These are phyloP conservation scores for Scheffersomyces insectosa DNA, from an alignment of 1,139 yeast genomes.

Conservation along the genomic window DNA sequence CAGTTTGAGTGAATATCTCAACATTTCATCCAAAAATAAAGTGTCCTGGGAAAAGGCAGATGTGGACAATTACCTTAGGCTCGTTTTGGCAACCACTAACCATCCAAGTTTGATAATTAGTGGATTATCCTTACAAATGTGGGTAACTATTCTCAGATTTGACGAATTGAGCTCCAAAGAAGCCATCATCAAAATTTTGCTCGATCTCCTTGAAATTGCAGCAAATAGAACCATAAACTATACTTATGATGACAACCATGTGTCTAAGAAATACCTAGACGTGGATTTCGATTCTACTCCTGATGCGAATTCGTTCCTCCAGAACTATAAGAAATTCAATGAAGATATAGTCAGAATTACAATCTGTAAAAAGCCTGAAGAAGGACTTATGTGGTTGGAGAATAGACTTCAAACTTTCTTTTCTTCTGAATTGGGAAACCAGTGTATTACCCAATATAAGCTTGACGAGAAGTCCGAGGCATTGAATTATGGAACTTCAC, in stretches of 20 bases:
- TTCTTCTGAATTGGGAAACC: constrained; percentile 68
- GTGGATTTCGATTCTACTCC: constrained; percentile 87
- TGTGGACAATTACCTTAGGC: constrained; percentile 61
- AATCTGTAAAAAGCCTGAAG: constrained; percentile 82
- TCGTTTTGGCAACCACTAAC: constrained; percentile 77
- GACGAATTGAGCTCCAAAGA: constrained; percentile 64
- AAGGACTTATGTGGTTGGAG: constrained; percentile 81
- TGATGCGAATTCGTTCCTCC: constrained; percentile 75
- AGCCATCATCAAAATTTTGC: constrained; percentile 54
- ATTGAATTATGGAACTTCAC: constrained; percentile 75
- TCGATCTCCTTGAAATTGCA: constrained; percentile 71
- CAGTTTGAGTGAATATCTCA: constrained; percentile 77
- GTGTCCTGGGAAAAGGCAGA: constrained; percentile 55
- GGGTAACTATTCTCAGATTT: constrained; percentile 87
- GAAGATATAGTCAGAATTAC: constrained; percentile 90
- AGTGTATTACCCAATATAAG: constrained; percentile 57
- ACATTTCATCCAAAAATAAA: constrained; percentile 41
- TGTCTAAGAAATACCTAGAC: constrained; percentile 65
- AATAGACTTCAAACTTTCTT: constrained; percentile 71
- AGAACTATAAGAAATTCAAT: constrained; percentile 77
- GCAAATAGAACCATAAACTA: constrained; percentile 80
- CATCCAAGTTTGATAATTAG: constrained; percentile 89
- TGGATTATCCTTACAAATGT: constrained; percentile 87
- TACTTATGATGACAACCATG: constrained; percentile 61
- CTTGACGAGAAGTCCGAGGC: constrained; percentile 68